A percentile compares a stretch with the other conserved stretches of the same genome.
Evolutionary conservation across 1,284 basidiomycete genomes (phyloP).

Genomic region (Gastroboletus turbinatus): DNA sequence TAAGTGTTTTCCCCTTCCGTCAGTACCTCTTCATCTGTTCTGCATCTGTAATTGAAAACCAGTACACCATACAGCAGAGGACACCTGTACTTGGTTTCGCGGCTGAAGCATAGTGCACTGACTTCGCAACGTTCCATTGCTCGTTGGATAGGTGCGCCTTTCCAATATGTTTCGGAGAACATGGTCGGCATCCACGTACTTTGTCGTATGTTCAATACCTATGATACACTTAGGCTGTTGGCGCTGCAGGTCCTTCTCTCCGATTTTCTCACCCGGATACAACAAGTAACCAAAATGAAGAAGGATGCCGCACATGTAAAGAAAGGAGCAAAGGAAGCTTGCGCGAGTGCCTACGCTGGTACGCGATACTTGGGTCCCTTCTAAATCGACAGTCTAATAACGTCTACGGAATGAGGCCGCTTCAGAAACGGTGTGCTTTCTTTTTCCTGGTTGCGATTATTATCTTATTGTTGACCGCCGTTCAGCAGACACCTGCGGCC

Average conservation of each 20-base stretch:
- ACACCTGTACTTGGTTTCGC: constrained; percentile 5
- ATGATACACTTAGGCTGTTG: constrained; percentile 8
- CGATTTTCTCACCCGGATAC: constrained; percentile 7
- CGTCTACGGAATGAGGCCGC: constrained; percentile 2
- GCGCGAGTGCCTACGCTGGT: constrained; percentile 15
- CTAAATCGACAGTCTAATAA: not conserved
- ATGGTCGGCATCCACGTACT: constrained; percentile 6
- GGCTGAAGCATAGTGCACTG: not conserved
- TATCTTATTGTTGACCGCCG: not conserved
- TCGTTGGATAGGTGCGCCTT: constrained; percentile 9
- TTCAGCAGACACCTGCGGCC: constrained; percentile 9
- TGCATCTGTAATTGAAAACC: not conserved
- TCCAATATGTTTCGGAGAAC: constrained; percentile 8
- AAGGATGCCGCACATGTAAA: not conserved
- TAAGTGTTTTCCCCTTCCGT: constrained; percentile 13
- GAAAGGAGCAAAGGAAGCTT: constrained; percentile 5
- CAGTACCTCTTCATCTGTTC: not conserved
- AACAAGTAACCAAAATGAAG: not conserved
- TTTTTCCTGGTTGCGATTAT: not conserved
- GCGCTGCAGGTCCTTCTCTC: constrained; percentile 13
- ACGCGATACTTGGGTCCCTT: not conserved
- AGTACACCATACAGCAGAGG: not conserved
- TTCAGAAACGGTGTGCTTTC: constrained; percentile 8
- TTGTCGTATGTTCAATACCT: not conserved
- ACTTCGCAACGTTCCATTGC: not conserved